Conservation (phyloP, 306 rosid genomes). For the Herpetospermum pedunculosum region DNA sequence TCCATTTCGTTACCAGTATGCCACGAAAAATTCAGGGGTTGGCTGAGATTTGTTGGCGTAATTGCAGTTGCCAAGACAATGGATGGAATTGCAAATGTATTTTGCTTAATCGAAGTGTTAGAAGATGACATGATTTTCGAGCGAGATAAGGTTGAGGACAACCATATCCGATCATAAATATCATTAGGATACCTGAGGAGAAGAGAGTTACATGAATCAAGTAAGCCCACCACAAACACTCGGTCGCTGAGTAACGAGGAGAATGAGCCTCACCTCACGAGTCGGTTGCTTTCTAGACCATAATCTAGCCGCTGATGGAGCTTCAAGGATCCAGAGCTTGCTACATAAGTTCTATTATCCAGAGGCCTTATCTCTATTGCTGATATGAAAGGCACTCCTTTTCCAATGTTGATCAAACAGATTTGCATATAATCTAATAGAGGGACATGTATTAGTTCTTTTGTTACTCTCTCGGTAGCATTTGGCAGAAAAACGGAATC, state of each 20-base stretch:
- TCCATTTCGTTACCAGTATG: not conserved
- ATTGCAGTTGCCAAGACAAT: slow-evolving; percentile 29
- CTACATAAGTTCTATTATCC: not conserved
- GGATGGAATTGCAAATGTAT: slow-evolving; percentile 17
- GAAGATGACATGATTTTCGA: slow-evolving; percentile 1
- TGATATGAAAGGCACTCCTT: slow-evolving; percentile 17
- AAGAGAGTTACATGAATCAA: not conserved
- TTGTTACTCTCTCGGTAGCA: not conserved
- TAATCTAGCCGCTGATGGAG: slow-evolving; percentile 12
- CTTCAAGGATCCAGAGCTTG: slow-evolving; percentile 10
- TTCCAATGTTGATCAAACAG: slow-evolving; percentile 11
- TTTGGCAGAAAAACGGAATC: not conserved
- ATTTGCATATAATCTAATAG: slow-evolving; percentile 1
- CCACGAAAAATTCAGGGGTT: slow-evolving; percentile 12
- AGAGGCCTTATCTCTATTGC: slow-evolving; percentile 21
- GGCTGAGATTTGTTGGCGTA: not conserved
- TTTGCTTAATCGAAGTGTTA: not conserved
- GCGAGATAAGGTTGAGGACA: slow-evolving; percentile 10
- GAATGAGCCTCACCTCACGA: not conserved
- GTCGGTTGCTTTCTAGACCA: not conserved
- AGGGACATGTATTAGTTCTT: slow-evolving; percentile 18
- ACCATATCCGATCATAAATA: slow-evolving; percentile 35
- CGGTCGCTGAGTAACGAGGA: not conserved
- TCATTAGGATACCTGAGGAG: slow-evolving; percentile 25
- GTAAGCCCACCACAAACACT: not conserved